Evolutionary conservation across 768 basidiomycete species (phyloP), one percentile per base, ranked within the genome.

Genomic region (Rhizopogon vinicolor): DNA sequence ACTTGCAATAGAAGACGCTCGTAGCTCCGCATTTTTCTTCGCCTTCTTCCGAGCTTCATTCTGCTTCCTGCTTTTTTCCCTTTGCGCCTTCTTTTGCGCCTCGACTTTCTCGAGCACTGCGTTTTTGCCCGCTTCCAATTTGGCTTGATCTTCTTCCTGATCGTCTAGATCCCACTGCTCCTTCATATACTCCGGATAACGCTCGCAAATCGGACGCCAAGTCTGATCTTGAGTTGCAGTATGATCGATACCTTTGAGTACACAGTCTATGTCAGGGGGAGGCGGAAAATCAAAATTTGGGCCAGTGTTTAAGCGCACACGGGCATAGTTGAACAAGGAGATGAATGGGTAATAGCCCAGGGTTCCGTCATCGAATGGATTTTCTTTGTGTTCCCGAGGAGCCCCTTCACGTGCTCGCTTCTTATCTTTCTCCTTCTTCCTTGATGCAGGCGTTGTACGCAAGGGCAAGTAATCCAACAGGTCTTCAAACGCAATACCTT

Each of bases 341-440:
- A 97, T 83, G 74, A 98, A 87, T 0, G 96, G 93, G 68, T 93
- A 98, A 71, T 99, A 99, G 1, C 97, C 97, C 6, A 97, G 74
- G 18, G 89, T 86, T 18, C 96, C 97, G 68, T 99, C 97, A 68
- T 99, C 94, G 63, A 93, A 91, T 3, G 82, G 82, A 58, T 94
- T 94, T 71, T 91, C 89, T 56, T 80, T 79, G 65, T 88, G 87
- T 62, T 89, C 85, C 51, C 86, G 84, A 9, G 74, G 68, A 45
- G 85, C 83, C 49, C 83, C 85, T 65, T 85, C 82, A 53, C 81
- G 80, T n/a, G 77, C 72, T 39, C 80, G 78, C 63, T 81, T 85
- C 65, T 81, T 82, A 18, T 70, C 63, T 31, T 53, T 69, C 55
- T 83, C 84, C 67, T 88, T 89, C 54, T 69, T 70, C 46, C 80